A percentile compares a stretch with the other conserved stretches of the same genome.
phyloP scores from a whole-genome alignment of 345 rosid genomes.

The Mallotus nudiflorus region DNA sequence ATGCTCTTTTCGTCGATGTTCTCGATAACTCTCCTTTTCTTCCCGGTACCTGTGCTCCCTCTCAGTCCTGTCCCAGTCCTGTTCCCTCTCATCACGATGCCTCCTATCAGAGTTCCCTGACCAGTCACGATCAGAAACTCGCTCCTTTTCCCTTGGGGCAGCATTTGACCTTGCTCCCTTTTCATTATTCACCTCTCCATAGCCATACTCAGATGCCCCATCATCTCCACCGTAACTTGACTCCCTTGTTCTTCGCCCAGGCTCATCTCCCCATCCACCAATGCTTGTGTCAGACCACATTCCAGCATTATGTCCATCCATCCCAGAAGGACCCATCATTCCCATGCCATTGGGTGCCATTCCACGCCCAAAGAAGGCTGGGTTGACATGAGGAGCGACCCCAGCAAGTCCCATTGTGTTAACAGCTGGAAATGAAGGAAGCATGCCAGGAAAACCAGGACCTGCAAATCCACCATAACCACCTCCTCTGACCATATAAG shows the following conservation, averaged over 20 bases:
- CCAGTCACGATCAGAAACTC: slow-evolving; percentile 69
- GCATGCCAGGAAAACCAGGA: slow-evolving; percentile 75
- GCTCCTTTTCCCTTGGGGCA: slow-evolving; percentile 59
- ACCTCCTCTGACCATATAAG: slow-evolving; percentile 74
- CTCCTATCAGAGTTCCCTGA: slow-evolving; percentile 64
- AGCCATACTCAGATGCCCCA: slow-evolving; percentile 82
- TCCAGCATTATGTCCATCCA: slow-evolving; percentile 68
- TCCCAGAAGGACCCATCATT: slow-evolving; percentile 65
- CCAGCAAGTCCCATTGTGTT: slow-evolving; percentile 80
- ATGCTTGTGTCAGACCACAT: slow-evolving; percentile 76
- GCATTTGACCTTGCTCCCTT: slow-evolving; percentile 57
- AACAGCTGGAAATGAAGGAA: slow-evolving; percentile 72
- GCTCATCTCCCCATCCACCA: slow-evolving; percentile 71
- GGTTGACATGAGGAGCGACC: slow-evolving; percentile 90
- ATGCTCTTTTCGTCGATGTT: slow-evolving; percentile 65
- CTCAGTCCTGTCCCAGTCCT: slow-evolving; percentile 57
- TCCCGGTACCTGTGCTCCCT: slow-evolving; percentile 59
- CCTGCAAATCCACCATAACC: slow-evolving; percentile 76
- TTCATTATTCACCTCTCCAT: slow-evolving; percentile 73
- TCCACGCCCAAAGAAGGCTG: slow-evolving; percentile 73
- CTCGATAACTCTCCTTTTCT: slow-evolving; percentile 65
- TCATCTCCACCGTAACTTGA: slow-evolving; percentile 83
- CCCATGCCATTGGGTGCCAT: slow-evolving; percentile 66
- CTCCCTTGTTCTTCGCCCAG: slow-evolving; percentile 52
- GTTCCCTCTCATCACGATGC: slow-evolving; percentile 55